phyloP scores from a whole-genome alignment of 1,139 yeast genomes.

The Pneumocystis wakefieldiae region DNA sequence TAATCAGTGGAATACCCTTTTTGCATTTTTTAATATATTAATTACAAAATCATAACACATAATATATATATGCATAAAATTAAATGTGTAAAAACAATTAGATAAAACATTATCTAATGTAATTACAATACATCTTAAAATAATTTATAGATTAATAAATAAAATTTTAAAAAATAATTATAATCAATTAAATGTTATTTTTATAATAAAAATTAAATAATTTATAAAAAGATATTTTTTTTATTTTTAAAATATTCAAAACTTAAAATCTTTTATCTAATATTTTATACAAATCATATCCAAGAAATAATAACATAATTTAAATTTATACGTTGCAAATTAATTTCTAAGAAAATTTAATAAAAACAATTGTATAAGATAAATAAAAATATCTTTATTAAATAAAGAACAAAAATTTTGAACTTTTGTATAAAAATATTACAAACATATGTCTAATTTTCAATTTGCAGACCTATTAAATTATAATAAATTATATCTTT shows the following conservation, averaged over 20 bases:
- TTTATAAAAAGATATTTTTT: not conserved
- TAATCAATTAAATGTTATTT: not conserved
- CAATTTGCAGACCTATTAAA: not conserved
- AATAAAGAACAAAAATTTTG: not conserved
- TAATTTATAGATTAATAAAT: too few relatives aligned
- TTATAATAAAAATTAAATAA: not conserved
- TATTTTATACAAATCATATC: not conserved
- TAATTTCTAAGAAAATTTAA: too few relatives aligned
- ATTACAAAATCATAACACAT: not conserved
- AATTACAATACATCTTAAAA: not conserved
- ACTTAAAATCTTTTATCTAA: not conserved
- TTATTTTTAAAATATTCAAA: not conserved
- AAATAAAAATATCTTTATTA: not conserved
- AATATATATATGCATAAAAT: not conserved
- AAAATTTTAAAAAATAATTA: too few relatives aligned
- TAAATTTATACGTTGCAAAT: not conserved
- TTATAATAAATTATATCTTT: not conserved
- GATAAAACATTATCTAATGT: not conserved
- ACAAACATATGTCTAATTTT: not conserved
- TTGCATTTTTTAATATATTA: not conserved
- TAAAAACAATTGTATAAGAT: not conserved
- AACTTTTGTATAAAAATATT: not conserved
- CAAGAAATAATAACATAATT: not conserved
- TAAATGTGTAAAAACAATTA: not conserved
- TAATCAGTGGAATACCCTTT: not conserved